These are phyloP conservation scores for Anethum foeniculum DNA, from an alignment of 140 eudicot species.

Conservation along the genomic window DNA sequence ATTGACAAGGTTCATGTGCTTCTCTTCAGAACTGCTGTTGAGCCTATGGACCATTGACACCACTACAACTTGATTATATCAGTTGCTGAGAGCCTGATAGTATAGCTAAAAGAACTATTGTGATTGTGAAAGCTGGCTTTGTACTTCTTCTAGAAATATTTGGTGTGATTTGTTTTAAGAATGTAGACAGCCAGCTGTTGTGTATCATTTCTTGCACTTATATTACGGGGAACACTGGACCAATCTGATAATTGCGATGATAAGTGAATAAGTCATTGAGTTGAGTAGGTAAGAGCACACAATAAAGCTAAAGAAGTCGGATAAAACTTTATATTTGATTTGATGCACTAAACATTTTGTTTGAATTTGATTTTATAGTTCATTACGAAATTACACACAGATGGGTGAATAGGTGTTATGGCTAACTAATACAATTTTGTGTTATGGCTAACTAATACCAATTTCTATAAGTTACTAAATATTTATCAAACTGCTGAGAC, in stretches of 20 bases:
- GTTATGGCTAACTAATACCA: too few species aligned
- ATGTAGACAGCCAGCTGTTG: neutral
- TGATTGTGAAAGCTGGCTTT: neutral
- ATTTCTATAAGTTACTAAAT: too few species aligned
- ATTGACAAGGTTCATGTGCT: conserved; percentile 26
- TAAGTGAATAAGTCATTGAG: neutral
- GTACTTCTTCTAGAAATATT: neutral
- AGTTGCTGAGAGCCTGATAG: neutral
- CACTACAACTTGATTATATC: neutral
- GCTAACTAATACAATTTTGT: too few species aligned
- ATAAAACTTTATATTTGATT: too few species aligned
- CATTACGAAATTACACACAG: too few species aligned
- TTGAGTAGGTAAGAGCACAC: neutral
- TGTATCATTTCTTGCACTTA: neutral
- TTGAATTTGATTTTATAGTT: too few species aligned
- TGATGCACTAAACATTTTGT: too few species aligned
- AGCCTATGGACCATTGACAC: conserved; percentile 16
- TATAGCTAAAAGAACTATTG: neutral
- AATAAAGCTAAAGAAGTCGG: too few species aligned
- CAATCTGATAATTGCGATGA: neutral
- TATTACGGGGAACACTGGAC: neutral
- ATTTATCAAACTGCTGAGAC: too few species aligned
- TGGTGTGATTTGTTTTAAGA: neutral
- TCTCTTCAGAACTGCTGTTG: conserved; percentile 28
- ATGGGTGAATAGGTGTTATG: too few species aligned